Conservation (phyloP, 345 rosid species). For the Gossypium australe region DNA sequence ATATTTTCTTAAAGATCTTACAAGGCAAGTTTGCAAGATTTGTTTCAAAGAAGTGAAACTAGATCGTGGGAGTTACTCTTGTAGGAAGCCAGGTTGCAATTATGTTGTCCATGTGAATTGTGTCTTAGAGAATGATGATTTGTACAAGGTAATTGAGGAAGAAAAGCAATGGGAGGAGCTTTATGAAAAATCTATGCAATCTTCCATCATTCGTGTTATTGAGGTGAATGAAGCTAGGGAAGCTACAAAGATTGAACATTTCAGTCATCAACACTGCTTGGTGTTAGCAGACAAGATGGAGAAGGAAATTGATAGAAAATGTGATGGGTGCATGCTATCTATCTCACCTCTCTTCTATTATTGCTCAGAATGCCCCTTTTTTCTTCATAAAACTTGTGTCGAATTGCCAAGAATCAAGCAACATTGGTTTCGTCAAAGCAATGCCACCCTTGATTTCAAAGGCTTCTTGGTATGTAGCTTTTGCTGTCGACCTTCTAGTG, state of each 20-base stretch:
- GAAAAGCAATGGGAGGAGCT: background rate
- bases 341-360: background rate
- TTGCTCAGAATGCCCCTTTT: no score
- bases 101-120: conserved; percentile 22
- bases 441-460: accelerated
- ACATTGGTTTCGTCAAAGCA: background rate
- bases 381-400: background rate
- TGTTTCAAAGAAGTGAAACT: conserved; percentile 1
- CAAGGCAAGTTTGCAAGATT: background rate
- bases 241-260: conserved; percentile 3
- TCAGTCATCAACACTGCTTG: background rate
- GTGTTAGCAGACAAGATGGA: background rate
- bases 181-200: no score
- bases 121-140: conserved; percentile 4
- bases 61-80: conserved; percentile 16
- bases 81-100: background rate
- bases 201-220: background rate
- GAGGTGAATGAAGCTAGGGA: background rate
- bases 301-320: background rate
- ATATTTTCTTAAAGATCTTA: no score
- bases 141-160: conserved; percentile 10
- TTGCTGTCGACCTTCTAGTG: background rate
- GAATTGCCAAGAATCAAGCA: background rate
- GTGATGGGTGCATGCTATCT: background rate
- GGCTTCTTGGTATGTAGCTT: accelerated